Conservation (phyloP, 1,284 basidiomycete genomes). For the Microbotryum intermedium region DNA sequence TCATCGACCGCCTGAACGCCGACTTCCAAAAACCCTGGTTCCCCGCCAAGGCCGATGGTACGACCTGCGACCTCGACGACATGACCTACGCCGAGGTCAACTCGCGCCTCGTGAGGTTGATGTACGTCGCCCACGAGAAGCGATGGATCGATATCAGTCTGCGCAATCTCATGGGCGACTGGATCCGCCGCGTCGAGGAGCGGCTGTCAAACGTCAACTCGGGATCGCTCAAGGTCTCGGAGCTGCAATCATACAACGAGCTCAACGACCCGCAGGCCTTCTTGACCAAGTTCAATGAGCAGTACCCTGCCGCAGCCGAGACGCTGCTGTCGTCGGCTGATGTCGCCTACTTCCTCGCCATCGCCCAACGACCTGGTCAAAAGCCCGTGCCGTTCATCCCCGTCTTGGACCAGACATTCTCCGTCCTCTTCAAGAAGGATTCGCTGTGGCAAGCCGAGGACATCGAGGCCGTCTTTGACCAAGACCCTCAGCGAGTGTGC, state of each 20-base stretch:
- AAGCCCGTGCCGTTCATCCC: slow-evolving; percentile 98
- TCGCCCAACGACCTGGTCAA: slow-evolving; percentile 88
- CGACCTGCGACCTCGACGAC: slow-evolving; percentile 73
- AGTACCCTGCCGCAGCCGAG: slow-evolving; percentile 69
- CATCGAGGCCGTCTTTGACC: slow-evolving; percentile 95
- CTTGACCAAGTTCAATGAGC: slow-evolving; percentile 69
- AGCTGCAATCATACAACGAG: slow-evolving; percentile 77
- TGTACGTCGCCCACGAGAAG: slow-evolving; percentile 83
- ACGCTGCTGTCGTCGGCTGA: slow-evolving; percentile 93
- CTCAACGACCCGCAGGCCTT: slow-evolving; percentile 76
- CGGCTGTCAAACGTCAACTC: slow-evolving; percentile 89
- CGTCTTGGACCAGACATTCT: slow-evolving; percentile 84
- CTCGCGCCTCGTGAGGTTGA: slow-evolving; percentile 79
- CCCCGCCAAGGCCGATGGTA: slow-evolving; percentile 83
- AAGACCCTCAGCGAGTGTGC: slow-evolving; percentile 94
- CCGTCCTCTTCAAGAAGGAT: slow-evolving; percentile 95
- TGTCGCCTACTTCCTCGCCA: slow-evolving; percentile 87
- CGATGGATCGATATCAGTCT: slow-evolving; percentile 94
- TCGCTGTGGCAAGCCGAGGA: slow-evolving; percentile 84
- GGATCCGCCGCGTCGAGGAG: slow-evolving; percentile 93
- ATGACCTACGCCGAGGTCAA: slow-evolving; percentile 99
- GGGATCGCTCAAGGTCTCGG: slow-evolving; percentile 62
- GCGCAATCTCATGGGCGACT: slow-evolving; percentile 91
- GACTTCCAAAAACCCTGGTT: slow-evolving; percentile 84
- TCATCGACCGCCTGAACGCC: slow-evolving; percentile 85